A percentile compares a stretch with the other conserved stretches of the same genome.
phyloP scores from a whole-genome alignment of 805 yeast species.

The Lipomyces starkeyi region DNA sequence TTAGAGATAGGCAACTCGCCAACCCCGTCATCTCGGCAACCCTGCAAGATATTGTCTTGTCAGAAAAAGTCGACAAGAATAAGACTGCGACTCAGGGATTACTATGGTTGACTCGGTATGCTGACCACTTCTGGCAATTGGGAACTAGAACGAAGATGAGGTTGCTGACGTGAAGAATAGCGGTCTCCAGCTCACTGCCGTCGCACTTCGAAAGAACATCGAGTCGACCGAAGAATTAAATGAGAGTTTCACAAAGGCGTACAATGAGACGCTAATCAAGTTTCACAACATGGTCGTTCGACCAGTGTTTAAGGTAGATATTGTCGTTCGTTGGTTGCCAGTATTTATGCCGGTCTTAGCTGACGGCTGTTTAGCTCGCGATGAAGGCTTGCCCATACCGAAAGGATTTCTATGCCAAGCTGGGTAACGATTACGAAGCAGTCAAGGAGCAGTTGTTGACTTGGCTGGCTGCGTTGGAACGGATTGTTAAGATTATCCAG shows the following conservation, averaged over 20 bases:
- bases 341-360: background rate
- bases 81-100: slow-evolving; percentile 88
- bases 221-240: slow-evolving; percentile 68
- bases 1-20: slow-evolving; percentile 67
- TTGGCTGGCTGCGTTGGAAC: slow-evolving; percentile 81
- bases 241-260: slow-evolving; percentile 83
- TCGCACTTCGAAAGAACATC: slow-evolving; percentile 81
- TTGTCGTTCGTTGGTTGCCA: background rate
- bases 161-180: slow-evolving; percentile 45
- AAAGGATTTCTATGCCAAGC: slow-evolving; percentile 79
- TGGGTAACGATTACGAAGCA: slow-evolving; percentile 74
- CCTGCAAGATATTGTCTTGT: slow-evolving; percentile 75
- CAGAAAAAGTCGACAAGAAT: slow-evolving; percentile 69
- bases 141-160: background rate
- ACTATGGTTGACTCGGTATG: slow-evolving; percentile 69
- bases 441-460: slow-evolving; percentile 67
- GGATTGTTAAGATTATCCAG: slow-evolving; percentile 72
- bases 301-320: slow-evolving; percentile 71
- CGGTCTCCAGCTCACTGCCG: slow-evolving; percentile 90
- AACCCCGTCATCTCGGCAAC: slow-evolving; percentile 70
- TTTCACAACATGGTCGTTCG: slow-evolving; percentile 81
- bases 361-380: slow-evolving; percentile 57
- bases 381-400: slow-evolving; percentile 96
- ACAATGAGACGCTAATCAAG: slow-evolving; percentile 76
- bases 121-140: background rate